Evolutionary conservation across 306 rosid species (phyloP).

Genomic region (Trichosanthes truncata): DNA sequence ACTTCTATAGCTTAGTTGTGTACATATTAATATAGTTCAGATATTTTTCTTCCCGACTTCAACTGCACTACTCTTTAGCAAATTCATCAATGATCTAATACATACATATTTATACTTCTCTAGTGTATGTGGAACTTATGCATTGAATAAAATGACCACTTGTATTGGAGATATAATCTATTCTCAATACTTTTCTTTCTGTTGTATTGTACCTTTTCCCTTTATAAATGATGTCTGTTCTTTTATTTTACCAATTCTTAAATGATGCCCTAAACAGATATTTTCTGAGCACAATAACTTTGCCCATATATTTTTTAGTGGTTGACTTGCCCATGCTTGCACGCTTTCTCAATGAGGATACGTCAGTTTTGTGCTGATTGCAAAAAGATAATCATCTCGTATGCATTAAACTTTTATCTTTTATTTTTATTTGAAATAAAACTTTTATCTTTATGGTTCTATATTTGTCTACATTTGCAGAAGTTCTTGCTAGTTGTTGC

Average conservation of each 20-base stretch:
- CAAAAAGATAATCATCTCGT: background rate
- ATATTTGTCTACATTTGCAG: background rate
- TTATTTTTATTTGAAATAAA: background rate
- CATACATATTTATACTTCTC: background rate
- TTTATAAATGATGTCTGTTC: background rate
- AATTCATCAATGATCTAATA: background rate
- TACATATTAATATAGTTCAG: background rate
- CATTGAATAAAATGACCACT: background rate
- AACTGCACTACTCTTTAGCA: background rate
- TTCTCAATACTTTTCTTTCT: background rate
- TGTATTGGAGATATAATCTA: background rate
- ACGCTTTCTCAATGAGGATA: background rate
- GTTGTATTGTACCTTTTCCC: background rate
- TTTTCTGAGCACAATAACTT: background rate
- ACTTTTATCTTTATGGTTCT: background rate
- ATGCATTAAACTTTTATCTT: background rate
- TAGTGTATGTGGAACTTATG: background rate
- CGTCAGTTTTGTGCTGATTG: background rate
- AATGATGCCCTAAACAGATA: background rate
- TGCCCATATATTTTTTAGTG: background rate
- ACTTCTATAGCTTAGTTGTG: background rate
- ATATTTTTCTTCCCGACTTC: background rate
- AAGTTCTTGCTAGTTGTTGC: conserved; percentile 1
- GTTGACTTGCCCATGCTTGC: background rate
- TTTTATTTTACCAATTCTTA: background rate